phyloP scores from a whole-genome alignment of 768 basidiomycete species.

The Coprinopsis strossmayeri region DNA sequence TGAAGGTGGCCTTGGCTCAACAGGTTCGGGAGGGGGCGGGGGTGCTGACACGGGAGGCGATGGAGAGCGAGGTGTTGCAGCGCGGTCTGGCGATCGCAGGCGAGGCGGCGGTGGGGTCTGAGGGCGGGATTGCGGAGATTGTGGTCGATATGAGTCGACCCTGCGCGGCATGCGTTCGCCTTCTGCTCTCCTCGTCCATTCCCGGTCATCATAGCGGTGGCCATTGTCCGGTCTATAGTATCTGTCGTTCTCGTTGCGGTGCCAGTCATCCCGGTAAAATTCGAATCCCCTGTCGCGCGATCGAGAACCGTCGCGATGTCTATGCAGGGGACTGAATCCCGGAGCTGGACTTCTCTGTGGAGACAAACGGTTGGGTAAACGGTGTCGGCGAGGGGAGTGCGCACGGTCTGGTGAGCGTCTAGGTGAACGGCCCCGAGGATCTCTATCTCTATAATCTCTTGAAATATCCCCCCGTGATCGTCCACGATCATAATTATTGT shows the following conservation, averaged over 20 bases:
- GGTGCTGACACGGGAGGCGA: slow-evolving; percentile 11
- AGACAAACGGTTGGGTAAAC: slow-evolving; percentile 19
- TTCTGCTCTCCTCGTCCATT: slow-evolving; percentile 28
- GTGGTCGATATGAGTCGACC: slow-evolving; percentile 17
- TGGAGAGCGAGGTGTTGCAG: slow-evolving; percentile 17
- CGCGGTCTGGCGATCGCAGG: slow-evolving; percentile 12
- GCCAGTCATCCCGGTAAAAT: slow-evolving; percentile 20
- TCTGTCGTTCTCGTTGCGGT: slow-evolving; percentile 14
- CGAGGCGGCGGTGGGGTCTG: slow-evolving; percentile 14
- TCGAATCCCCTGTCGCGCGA: slow-evolving; percentile 26
- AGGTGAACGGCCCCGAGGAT: slow-evolving; percentile 17
- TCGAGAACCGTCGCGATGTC: slow-evolving; percentile 22
- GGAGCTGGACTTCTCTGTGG: slow-evolving; percentile 28
- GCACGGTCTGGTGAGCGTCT: slow-evolving; percentile 10
- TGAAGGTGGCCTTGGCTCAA: slow-evolving; percentile 25
- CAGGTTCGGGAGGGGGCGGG: slow-evolving; percentile 13
- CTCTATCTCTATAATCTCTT: slow-evolving; percentile 14
- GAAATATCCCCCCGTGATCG: slow-evolving; percentile 5
- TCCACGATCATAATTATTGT: slow-evolving; percentile 7
- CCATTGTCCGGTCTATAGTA: slow-evolving; percentile 19
- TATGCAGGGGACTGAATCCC: slow-evolving; percentile 32
- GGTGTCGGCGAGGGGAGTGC: slow-evolving; percentile 23
- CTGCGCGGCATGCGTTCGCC: slow-evolving; percentile 19
- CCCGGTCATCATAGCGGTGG: slow-evolving; percentile 24
- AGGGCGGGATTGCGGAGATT: slow-evolving; percentile 15